Evolutionary conservation across 2,329 filamentous ascomycete species (phyloP).

Genomic region (Sclerotiophoma versabilis): DNA sequence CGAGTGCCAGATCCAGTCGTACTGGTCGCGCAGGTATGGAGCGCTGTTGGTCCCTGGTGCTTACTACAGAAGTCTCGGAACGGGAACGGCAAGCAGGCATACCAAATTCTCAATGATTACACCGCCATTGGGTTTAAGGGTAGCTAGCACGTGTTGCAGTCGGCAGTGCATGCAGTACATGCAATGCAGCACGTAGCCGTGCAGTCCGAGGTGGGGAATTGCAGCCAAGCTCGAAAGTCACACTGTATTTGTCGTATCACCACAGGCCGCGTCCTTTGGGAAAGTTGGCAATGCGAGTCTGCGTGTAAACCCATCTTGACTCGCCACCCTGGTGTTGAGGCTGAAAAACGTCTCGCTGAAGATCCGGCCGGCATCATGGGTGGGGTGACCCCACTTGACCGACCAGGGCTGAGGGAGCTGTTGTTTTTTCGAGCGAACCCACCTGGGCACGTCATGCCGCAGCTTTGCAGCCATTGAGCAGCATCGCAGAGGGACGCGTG

Average conservation of each 20-base stretch:
- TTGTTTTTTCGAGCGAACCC: conserved; percentile 9
- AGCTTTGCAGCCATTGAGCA: conserved; percentile 16
- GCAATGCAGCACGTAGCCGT: background rate
- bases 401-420: conserved; percentile 1
- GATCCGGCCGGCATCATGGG: conserved; percentile 6
- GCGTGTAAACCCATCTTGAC: conserved; percentile 4
- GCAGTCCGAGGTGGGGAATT: background rate
- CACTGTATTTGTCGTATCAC: background rate
- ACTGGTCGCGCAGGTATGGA: too few species aligned
- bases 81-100: background rate
- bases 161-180: too few species aligned
- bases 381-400: conserved; percentile 16
- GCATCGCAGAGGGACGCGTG: conserved; percentile 1
- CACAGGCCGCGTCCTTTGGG: too few species aligned
- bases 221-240: background rate
- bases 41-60: background rate
- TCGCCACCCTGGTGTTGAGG: conserved; percentile 13
- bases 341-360: conserved; percentile 10
- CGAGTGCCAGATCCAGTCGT: background rate
- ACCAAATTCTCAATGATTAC: background rate
- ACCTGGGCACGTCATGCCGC: conserved; percentile 20
- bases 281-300: background rate
- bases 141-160: conserved; percentile 1
- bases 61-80: background rate
- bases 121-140: conserved; percentile 3